A percentile compares a stretch with the other conserved stretches of the same genome.
Conservation (phyloP, 2,329 filamentous ascomycete genomes). For the Aspergillus bombycis region DNA sequence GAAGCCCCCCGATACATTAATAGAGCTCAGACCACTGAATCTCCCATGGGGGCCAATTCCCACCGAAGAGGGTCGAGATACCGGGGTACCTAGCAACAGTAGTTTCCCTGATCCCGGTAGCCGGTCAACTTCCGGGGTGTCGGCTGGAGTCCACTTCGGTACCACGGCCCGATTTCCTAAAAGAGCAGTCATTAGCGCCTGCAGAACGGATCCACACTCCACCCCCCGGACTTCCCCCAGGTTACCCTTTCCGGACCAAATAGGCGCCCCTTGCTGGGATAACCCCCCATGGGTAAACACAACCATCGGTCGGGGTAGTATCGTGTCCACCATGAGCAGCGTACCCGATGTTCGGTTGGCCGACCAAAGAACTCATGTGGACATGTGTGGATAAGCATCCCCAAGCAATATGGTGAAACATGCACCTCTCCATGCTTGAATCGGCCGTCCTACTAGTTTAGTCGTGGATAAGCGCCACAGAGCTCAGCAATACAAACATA, state of each 20-base stretch:
- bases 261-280: background rate
- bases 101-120: background rate
- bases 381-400: background rate
- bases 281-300: background rate
- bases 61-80: background rate
- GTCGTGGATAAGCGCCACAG: conserved; percentile 22
- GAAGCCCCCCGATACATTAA: too few species aligned
- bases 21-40: background rate
- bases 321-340: background rate
- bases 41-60: background rate
- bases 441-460: conserved; percentile 17
- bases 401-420: background rate
- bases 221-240: conserved; percentile 2
- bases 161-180: conserved; percentile 3
- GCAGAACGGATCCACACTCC: background rate
- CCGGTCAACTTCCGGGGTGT: background rate
- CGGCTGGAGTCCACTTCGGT: background rate
- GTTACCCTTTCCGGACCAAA: background rate
- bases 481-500: background rate
- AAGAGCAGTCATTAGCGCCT: conserved; percentile 5
- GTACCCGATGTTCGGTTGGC: background rate
- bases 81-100: background rate
- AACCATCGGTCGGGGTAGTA: background rate
- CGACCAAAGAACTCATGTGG: background rate
- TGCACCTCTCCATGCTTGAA: background rate